Percentiles rank a stretch among this genome's conserved stretches.
These are phyloP conservation scores for Fusarium verrucosum DNA, from an alignment of 2,329 filamentous ascomycete genomes.

Conservation along the genomic window DNA sequence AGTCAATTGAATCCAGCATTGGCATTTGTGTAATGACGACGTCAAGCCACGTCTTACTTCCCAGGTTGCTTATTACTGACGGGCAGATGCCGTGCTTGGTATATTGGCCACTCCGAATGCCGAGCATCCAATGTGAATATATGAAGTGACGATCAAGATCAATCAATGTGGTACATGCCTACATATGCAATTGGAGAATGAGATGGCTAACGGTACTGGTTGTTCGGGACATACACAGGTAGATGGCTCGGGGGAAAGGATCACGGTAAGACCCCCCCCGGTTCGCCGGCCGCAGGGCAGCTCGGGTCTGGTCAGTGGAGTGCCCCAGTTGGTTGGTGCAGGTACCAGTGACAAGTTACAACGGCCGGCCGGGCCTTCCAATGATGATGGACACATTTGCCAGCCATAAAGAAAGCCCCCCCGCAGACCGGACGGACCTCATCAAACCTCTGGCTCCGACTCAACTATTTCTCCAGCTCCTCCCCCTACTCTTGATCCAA, in stretches of 20 bases:
- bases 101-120: slow-evolving; percentile 26
- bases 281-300: slow-evolving; percentile 42
- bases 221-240: slow-evolving; percentile 42
- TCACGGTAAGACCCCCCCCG: slow-evolving; percentile 43
- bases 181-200: slow-evolving; percentile 2
- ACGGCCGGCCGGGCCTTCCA: slow-evolving; percentile 31
- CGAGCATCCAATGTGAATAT: slow-evolving; percentile 18
- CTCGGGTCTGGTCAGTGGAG: slow-evolving; percentile 19
- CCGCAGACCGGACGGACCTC: slow-evolving; percentile 36
- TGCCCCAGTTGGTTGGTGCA: slow-evolving; percentile 37
- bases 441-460: slow-evolving; percentile 35
- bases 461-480: slow-evolving; percentile 29
- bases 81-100: slow-evolving; percentile 3
- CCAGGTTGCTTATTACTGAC: slow-evolving; percentile 10
- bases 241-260: slow-evolving; percentile 45
- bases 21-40: slow-evolving; percentile 8
- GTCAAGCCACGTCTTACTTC: slow-evolving; percentile 12
- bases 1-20: background rate
- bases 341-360: slow-evolving; percentile 39
- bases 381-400: slow-evolving; percentile 38
- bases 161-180: background rate
- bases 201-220: slow-evolving; percentile 19
- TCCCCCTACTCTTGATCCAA: slow-evolving; percentile 13
- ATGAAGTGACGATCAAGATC: slow-evolving; percentile 23
- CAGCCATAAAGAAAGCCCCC: slow-evolving; percentile 45